phyloP scores from a whole-genome alignment of 2,329 filamentous ascomycete genomes.

The Hypoxylon sp. region DNA sequence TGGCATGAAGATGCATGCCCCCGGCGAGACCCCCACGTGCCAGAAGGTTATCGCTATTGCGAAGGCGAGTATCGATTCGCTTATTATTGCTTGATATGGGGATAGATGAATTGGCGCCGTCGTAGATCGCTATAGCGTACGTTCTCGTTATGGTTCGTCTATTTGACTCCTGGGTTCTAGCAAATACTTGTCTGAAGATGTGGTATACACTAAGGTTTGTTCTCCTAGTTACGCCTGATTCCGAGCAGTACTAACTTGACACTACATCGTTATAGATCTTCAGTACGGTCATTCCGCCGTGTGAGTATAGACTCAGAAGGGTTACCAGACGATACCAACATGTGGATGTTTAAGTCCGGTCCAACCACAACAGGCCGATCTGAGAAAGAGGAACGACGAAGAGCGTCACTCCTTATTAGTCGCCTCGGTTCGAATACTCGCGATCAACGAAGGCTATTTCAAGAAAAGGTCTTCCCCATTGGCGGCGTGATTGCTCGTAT shows the following conservation, averaged over 20 bases:
- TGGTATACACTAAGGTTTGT: too few species aligned
- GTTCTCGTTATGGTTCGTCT: too few species aligned
- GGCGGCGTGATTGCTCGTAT: background rate
- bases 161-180: too few species aligned
- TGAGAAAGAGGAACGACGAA: background rate
- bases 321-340: background rate
- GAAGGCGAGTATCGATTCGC: constrained; percentile 65
- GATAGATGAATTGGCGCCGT: background rate
- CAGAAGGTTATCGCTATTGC: constrained; percentile 69
- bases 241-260: too few species aligned
- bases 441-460: constrained; percentile 4
- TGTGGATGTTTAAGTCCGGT: background rate
- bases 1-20: constrained; percentile 50
- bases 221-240: too few species aligned
- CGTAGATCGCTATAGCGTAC: background rate
- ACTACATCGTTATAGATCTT: too few species aligned
- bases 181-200: too few species aligned
- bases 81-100: constrained; percentile 65
- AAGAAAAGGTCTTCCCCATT: background rate
- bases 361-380: background rate
- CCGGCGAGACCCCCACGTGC: constrained; percentile 62
- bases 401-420: background rate
- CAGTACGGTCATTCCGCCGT: background rate
- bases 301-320: background rate
- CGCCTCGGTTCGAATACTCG: background rate